A percentile compares a stretch with the other conserved stretches of the same genome.
Evolutionary conservation across 352 stramenopile species (phyloP).

Genomic region (Blastocystis sp.): DNA sequence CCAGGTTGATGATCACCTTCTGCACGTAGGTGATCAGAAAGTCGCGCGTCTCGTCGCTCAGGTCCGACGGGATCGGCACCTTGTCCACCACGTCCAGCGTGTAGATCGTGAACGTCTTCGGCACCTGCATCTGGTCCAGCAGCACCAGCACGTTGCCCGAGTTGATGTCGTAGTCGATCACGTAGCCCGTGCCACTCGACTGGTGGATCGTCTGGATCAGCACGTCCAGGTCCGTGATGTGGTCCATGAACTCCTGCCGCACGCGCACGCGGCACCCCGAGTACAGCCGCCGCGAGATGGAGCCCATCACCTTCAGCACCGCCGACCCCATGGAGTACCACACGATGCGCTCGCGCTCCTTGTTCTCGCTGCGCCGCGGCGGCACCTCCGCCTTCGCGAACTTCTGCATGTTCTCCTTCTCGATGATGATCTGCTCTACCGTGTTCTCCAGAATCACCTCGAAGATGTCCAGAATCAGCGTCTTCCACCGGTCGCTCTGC

Average conservation of each 20-base stretch:
- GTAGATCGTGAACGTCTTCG: constrained; percentile 67
- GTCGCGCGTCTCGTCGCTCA: constrained; percentile 46
- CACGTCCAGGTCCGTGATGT: constrained; percentile 64
- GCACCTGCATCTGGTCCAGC: constrained; percentile 67
- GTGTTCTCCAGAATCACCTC: constrained; percentile 65
- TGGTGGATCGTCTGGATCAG: constrained; percentile 67
- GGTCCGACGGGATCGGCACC: constrained; percentile 28
- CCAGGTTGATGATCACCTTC: constrained; percentile 69
- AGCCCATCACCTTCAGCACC: constrained; percentile 67
- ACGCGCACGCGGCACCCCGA: constrained; percentile 62
- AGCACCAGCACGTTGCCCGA: constrained; percentile 66
- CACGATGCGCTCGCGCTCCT: constrained; percentile 67
- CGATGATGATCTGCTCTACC: constrained; percentile 57
- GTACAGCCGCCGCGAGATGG: constrained; percentile 63
- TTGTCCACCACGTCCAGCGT: constrained; percentile 68
- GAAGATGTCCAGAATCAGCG: constrained; percentile 64
- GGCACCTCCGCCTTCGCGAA: not conserved
- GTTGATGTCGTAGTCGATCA: constrained; percentile 68
- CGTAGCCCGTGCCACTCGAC: constrained; percentile 60
- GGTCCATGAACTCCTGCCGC: constrained; percentile 66
- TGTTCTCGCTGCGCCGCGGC: constrained; percentile 44
- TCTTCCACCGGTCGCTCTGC: constrained; percentile 52
- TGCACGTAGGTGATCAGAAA: constrained; percentile 65
- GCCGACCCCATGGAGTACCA: constrained; percentile 68
- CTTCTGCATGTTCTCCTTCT: constrained; percentile 53